Evolutionary conservation across 352 stramenopile genomes (phyloP).

Genomic region (Blastocystis sp.): DNA sequence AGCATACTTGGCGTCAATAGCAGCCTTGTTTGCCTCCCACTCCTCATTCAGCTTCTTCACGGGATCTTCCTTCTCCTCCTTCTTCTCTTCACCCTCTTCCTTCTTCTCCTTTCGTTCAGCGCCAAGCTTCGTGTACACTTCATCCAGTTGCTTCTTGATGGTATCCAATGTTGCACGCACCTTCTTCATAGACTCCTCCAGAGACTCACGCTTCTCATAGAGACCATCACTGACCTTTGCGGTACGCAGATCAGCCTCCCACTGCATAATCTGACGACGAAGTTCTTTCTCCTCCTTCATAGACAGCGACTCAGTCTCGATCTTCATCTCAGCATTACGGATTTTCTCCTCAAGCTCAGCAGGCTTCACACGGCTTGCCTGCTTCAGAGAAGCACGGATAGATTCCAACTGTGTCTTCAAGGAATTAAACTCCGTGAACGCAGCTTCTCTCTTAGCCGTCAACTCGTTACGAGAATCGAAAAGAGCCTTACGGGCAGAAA

Average conservation of each 20-base stretch:
- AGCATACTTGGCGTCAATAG: constrained; percentile 18
- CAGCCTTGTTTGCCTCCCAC: constrained; percentile 3
- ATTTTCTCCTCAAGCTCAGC: constrained; percentile 22
- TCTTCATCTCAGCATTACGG: background rate
- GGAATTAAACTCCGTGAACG: background rate
- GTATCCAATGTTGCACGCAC: background rate
- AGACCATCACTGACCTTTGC: background rate
- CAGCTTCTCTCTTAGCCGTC: background rate
- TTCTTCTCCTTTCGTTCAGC: constrained; percentile 36
- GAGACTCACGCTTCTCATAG: background rate
- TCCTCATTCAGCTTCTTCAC: constrained; percentile 53
- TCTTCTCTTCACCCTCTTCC: constrained; percentile 12
- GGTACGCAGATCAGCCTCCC: background rate
- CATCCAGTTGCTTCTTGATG: constrained; percentile 4
- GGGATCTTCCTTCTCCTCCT: constrained; percentile 31
- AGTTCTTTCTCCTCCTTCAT: constrained; percentile 50
- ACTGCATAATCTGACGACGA: background rate
- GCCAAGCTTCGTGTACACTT: constrained; percentile 23
- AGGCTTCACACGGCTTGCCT: background rate
- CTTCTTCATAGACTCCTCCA: constrained; percentile 34
- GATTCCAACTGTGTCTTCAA: background rate
- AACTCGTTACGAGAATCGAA: constrained; percentile 24
- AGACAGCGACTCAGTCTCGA: constrained; percentile 19
- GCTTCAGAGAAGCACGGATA: background rate
- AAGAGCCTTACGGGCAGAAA: background rate